phyloP scores from a whole-genome alignment of 768 basidiomycete genomes.

The Pleurotus salmoneostramineus region DNA sequence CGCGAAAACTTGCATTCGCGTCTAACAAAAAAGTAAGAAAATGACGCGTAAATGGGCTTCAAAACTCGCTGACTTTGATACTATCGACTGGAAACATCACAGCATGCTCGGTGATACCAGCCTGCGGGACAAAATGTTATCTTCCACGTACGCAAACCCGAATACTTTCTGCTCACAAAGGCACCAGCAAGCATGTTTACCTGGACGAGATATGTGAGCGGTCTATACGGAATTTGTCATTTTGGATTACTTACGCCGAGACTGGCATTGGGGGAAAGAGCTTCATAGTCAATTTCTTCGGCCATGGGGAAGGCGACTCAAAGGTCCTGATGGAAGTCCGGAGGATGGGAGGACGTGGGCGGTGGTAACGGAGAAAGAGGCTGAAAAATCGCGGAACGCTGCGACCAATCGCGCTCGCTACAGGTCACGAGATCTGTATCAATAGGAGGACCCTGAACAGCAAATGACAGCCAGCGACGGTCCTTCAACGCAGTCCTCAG shows the following conservation, averaged over 20 bases:
- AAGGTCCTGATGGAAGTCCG: conserved; percentile 7
- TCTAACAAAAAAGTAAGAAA: conserved; percentile 42
- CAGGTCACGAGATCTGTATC: not conserved
- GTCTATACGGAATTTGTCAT: conserved; percentile 1
- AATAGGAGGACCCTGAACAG: not conserved
- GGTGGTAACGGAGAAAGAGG: conserved; percentile 7
- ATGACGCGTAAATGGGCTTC: not conserved
- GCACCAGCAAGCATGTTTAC: conserved; percentile 98
- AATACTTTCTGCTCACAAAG: conserved; percentile 54
- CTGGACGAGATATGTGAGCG: conserved; percentile 30
- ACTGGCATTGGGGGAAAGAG: conserved; percentile 69
- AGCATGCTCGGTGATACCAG: conserved; percentile 97
- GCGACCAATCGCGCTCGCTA: conserved; percentile 2
- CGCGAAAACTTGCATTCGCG: conserved; percentile 98
- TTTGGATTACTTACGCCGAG: conserved; percentile 53
- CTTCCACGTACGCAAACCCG: not conserved
- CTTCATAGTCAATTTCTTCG: conserved; percentile 47
- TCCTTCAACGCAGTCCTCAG: too few species aligned
- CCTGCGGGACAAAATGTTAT: conserved; percentile 43
- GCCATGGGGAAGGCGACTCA: conserved; percentile 21
- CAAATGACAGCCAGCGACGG: not conserved
- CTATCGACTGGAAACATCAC: conserved; percentile 99
- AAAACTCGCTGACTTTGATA: conserved; percentile 73
- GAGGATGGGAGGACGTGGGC: conserved; percentile 1
- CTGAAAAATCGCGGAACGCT: conserved; percentile 6